Evolutionary conservation across 164 flowering plant genomes (phyloP).

Genomic region (Nymphaea thermarum): DNA sequence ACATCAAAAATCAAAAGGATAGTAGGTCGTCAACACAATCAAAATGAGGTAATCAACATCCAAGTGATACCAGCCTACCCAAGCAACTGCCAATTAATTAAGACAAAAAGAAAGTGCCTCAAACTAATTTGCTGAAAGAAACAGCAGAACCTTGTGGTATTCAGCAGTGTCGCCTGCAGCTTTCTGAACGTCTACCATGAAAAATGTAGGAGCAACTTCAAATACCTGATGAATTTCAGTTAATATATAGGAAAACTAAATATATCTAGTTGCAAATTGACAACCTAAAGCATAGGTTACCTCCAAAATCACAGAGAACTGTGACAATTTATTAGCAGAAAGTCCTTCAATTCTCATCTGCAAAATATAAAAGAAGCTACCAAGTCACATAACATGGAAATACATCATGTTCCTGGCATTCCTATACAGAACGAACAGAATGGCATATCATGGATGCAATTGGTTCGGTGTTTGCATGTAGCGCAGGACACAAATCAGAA

Average conservation of each 20-base stretch:
- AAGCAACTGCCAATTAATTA: neutral
- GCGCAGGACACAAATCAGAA: neutral
- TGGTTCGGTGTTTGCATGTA: too few species aligned
- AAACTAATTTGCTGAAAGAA: neutral
- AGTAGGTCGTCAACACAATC: neutral
- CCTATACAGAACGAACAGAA: neutral
- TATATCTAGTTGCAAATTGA: neutral
- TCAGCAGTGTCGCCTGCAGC: slow-evolving; percentile 73
- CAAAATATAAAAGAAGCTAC: slow-evolving; percentile 1
- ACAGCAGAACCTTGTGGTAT: slow-evolving; percentile 56
- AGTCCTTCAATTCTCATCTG: slow-evolving; percentile 99
- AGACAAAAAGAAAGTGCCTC: neutral
- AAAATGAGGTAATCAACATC: neutral
- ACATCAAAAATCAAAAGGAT: neutral
- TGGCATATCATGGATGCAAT: too few species aligned
- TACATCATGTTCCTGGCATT: neutral
- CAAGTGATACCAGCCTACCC: neutral
- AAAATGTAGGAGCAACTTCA: slow-evolving; percentile 78
- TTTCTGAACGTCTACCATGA: slow-evolving; percentile 88
- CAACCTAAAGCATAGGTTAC: slow-evolving; percentile 18
- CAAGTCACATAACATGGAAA: neutral
- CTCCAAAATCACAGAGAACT: slow-evolving; percentile 72
- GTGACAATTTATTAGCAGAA: slow-evolving; percentile 53
- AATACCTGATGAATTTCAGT: slow-evolving; percentile 38
- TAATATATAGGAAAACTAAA: neutral